phyloP scores from a whole-genome alignment of 1,284 basidiomycete species.

The Ustilago shanxiensis region DNA sequence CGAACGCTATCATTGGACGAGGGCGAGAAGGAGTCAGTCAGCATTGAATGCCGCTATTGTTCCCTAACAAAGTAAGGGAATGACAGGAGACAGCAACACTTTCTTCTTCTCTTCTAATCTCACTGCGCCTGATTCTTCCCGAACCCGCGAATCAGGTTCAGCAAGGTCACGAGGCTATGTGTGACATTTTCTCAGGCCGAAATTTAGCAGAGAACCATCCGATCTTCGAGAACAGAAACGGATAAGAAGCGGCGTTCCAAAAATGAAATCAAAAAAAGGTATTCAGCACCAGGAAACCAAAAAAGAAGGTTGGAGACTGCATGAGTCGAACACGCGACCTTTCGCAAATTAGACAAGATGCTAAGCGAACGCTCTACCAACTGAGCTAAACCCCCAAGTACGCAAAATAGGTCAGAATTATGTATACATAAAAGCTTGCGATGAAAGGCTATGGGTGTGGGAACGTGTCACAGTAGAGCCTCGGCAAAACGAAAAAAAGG shows the following conservation, averaged over 20 bases:
- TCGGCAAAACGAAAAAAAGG: not conserved
- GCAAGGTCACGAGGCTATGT: slow-evolving; percentile 28
- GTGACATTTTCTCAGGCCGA: slow-evolving; percentile 8
- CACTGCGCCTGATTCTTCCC: no score
- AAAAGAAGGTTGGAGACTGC: slow-evolving; percentile 42
- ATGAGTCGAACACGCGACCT: slow-evolving; percentile 63
- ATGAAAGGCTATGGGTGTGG: no score
- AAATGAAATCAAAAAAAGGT: not conserved
- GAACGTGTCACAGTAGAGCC: not conserved
- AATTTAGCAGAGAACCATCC: slow-evolving; percentile 10
- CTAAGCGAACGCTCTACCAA: slow-evolving; percentile 63
- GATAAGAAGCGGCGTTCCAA: not conserved
- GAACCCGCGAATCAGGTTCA: slow-evolving; percentile 7
- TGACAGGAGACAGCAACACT: slow-evolving; percentile 1
- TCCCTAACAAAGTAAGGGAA: no score
- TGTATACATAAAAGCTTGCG: no score
- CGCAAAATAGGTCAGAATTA: not conserved
- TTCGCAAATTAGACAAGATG: slow-evolving; percentile 50
- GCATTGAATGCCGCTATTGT: not conserved
- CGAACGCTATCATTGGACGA: slow-evolving; percentile 1
- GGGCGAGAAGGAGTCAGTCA: not conserved
- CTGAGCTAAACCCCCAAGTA: slow-evolving; percentile 59
- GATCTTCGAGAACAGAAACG: slow-evolving; percentile 2
- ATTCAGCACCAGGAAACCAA: not conserved
- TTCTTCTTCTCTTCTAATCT: not conserved